Base-by-base conservation (phyloP, 1,284 basidiomycete genomes). In the Waitea zeae region DNA sequence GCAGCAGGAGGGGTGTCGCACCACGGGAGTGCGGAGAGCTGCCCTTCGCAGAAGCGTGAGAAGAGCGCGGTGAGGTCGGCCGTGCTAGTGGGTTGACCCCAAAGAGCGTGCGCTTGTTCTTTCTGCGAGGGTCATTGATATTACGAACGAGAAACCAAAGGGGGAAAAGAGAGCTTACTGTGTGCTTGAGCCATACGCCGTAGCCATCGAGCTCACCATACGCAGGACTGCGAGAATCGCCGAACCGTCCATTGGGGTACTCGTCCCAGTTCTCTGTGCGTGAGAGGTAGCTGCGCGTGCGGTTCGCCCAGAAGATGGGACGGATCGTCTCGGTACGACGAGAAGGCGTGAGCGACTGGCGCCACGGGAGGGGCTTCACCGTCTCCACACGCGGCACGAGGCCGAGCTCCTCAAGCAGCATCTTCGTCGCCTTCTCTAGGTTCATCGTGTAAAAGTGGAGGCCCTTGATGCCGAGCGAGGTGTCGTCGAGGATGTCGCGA, bases 211-310 rank as follows among this genome's bases (percentile, higher is more conserved):
- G 70, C 31, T 63, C 74, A 37, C 95, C 95, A 48, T 84, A 98
- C 0, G 93, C 93, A 4, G 93, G 93, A 61, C 84, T 90, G 49
- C 95, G 83, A 45, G 84, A 86, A 53, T 98, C 95, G 41, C 95
- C 95, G 54, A 97, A 98, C n/a, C 93, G 77, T 35, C 93, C 93
- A 49, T 98, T 98, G 3, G 93, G 93, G 53, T 93, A 98, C 52
- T 99, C 95, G 52, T 99, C 95, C 93, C 93, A 99, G 14, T 70
- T 72, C 2, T 74, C 65, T 0, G 77, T 76, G n/a, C n/a, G n/a
- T n/a, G n/a, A 41, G 75, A 67, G 46, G 79, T 82, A 5, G 77
- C 56, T 43, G 83, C 80, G 5, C 78, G 79, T 33, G 67, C 66
- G 18, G 77, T 74, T n/a, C 59, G 67, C 41, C 78, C 74, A 2